phyloP scores from a whole-genome alignment of 2,329 filamentous ascomycete genomes.

The Lasiodiplodia hormozganensis region DNA sequence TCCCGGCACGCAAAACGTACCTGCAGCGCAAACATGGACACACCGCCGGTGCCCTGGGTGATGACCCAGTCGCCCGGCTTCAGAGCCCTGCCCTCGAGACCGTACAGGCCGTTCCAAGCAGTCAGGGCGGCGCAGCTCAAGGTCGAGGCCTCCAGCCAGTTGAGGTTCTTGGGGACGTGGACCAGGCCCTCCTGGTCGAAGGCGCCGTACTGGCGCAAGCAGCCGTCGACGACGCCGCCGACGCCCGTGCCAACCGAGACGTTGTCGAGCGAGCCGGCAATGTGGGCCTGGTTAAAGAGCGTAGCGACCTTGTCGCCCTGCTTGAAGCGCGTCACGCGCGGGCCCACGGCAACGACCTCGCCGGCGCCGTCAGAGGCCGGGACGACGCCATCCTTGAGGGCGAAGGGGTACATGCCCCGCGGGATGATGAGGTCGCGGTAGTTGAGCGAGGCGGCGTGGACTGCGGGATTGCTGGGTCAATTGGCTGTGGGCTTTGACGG shows the following conservation, averaged over 20 bases:
- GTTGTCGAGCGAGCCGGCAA: conserved; percentile 56
- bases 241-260: conserved; percentile 61
- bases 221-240: conserved; percentile 72
- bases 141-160: conserved; percentile 55
- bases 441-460: conserved; percentile 57
- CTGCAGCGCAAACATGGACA: conserved; percentile 70
- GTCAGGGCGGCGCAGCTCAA: conserved; percentile 54
- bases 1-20: conserved; percentile 42
- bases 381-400: conserved; percentile 48
- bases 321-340: conserved; percentile 63
- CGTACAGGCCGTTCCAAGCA: conserved; percentile 63
- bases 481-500: neutral
- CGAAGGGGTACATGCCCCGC: conserved; percentile 47
- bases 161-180: conserved; percentile 63
- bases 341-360: conserved; percentile 60
- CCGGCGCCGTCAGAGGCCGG: conserved; percentile 62
- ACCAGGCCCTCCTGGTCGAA: conserved; percentile 74
- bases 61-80: conserved; percentile 60
- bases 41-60: conserved; percentile 74
- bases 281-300: conserved; percentile 67
- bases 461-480: conserved; percentile 36
- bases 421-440: conserved; percentile 59
- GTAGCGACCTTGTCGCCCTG: conserved; percentile 66
- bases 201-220: conserved; percentile 69
- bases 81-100: conserved; percentile 49